Evolutionary conservation across 805 yeast genomes (phyloP).

Genomic region (Vanderwaltozyma yarrowii): DNA sequence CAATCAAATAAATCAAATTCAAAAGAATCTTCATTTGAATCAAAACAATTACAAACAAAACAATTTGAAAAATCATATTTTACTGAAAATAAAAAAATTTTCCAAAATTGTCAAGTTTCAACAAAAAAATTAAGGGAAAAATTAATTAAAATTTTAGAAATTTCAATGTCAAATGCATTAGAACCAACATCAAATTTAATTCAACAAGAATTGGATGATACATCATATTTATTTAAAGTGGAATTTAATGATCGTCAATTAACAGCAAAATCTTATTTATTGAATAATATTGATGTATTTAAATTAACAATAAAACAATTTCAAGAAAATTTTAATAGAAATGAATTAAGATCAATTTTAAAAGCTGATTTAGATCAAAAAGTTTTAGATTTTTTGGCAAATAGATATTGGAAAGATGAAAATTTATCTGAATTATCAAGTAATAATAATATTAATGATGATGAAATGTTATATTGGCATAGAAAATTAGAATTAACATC

Average conservation of each 20-base stretch:
- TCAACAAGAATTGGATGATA: slow-evolving; percentile 86
- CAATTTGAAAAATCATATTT: slow-evolving; percentile 61
- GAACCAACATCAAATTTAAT: slow-evolving; percentile 81
- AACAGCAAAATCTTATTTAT: slow-evolving; percentile 90
- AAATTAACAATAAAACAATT: slow-evolving; percentile 83
- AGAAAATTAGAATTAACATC: slow-evolving; percentile 77
- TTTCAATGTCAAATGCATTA: slow-evolving; percentile 80
- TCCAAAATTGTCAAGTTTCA: slow-evolving; percentile 60
- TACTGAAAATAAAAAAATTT: slow-evolving; percentile 48
- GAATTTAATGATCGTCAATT: slow-evolving; percentile 91
- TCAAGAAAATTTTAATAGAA: slow-evolving; percentile 70
- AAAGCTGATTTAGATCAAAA: slow-evolving; percentile 83
- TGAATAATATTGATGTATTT: slow-evolving; percentile 80
- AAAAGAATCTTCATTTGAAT: slow-evolving; percentile 41
- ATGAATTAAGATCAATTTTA: slow-evolving; percentile 67
- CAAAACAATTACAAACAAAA: slow-evolving; percentile 34
- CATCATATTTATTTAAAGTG: slow-evolving; percentile 86
- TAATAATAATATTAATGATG: slow-evolving; percentile 42
- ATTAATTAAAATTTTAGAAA: slow-evolving; percentile 78
- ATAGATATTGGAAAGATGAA: slow-evolving; percentile 77
- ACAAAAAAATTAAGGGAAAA: slow-evolving; percentile 67
- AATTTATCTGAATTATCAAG: slow-evolving; percentile 38
- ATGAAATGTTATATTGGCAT: slow-evolving; percentile 64
- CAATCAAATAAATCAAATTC: slow-evolving; percentile 32
- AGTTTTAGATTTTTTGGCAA: slow-evolving; percentile 77